Base-by-base conservation (phyloP, 2,329 filamentous ascomycete species). In the Epichloe amarillans region DNA sequence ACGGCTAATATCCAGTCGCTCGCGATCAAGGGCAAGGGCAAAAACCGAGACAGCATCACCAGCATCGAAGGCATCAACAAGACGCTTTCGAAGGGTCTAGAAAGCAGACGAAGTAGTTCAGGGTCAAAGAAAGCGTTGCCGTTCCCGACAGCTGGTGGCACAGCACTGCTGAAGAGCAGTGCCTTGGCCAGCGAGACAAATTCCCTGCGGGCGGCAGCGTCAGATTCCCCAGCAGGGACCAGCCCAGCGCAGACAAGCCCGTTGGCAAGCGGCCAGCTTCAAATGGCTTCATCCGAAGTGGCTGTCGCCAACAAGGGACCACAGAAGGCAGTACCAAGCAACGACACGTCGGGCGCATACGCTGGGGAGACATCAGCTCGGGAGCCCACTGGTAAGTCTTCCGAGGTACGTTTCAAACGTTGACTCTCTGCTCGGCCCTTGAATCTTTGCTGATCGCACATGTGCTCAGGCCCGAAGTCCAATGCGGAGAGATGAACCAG, bases 91-190 rank as follows among this genome's bases (percentile, higher is more conserved):
- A 94, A 88, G 69, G 95, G 88, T 64, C 77, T 97, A 26, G 90
- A 96, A 65, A 95, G 86, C 67, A 82, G 91, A 49, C 84, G 91
- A 42, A 95, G 88, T 64, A 96, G 90, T 66, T 86, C 85, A 14
- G 84, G 79, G 50, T 94, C 87, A 52, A 90, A 86, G 67, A 90
- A 88, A 64, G 84, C 85, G 37, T 66, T 82, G 10, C 79, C 78
- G 2, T 74, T 80, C 56, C 68, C 71, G 38, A 65, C 70, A 4
- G 66, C 66, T 11, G 66, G 67, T 14, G 64, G 67, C n/a, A 67
- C 70, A 5, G 62, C 63, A 11, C 52, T 69, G 48, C 59, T 71
- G 37, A 76, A 74, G 61, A 74, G 73, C 49, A 79, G 72, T 50
- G 74, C 74, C 38, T 60, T 76, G 26, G 74, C 73, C 23, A 79